Evolutionary conservation across 208 protist genomes (phyloP), one percentile per base, ranked within the genome.

Genomic region (Trypanosoma avium): DNA sequence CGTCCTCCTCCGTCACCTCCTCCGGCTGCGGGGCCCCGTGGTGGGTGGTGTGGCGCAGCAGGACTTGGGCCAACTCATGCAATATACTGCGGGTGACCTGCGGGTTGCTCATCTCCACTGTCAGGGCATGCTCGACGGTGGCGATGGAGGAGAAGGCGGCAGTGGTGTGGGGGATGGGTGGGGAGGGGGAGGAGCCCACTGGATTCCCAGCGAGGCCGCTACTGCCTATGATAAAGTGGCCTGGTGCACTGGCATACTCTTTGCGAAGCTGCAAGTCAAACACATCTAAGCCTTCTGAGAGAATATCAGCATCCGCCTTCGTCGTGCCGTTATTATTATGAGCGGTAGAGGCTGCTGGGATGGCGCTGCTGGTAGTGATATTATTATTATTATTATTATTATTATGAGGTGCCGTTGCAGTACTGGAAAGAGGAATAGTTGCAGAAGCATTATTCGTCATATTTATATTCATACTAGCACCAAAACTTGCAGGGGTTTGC

Each of bases 181-280:
- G 67, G 10, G 67, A 73, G 2, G 67, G 67, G 0, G 67, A 50
- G 6, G 42, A 32, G 6, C 36, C 67, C 9, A 36, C 48, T 1
- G 32, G n/a, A 29, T 59, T 66, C 10, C 22, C 38, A 9, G 15
- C 29, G 19, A 66, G 32, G 32, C 17, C 19, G 17, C 29, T 40
- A 42, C 17, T 42, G 17, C 36, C 36, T n/a, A 13, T 42, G 17
- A 3, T 49, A 26, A 73, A 73, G 8, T 58, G 45, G 6, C 15
- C 32, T 6, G 67, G 59, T 12, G 54, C 52, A 36, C 56, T 73
- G 10, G 58, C 52, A 21, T 59, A 73, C 33, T 73, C 67, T 15
- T 73, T 73, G 5, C 45, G 67, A 38, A 73, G 29, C 52, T 73
- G 67, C 13, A 73, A 32, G 42, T 73, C 67, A 52, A 73, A 73